Base-by-base conservation (phyloP, 2,329 filamentous ascomycete genomes). In the Trichoderma arundinaceum region DNA sequence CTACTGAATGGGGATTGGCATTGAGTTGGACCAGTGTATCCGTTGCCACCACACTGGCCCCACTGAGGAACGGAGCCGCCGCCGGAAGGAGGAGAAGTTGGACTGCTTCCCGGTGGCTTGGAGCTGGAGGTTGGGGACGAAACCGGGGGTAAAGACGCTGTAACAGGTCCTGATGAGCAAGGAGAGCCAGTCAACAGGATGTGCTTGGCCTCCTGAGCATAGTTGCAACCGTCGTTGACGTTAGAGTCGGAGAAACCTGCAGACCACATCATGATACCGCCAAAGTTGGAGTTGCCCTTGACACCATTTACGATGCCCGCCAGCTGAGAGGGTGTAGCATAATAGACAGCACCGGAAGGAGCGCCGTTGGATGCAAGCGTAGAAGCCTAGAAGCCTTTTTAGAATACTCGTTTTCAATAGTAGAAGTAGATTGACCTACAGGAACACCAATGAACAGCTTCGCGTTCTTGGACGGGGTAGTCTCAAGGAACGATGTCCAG, bases 201-300 rank as follows among this genome's bases (percentile, higher is more conserved):
- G 56, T 53, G 35, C n/a, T 60, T 51, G 2, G 15, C 63, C 15
- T 64, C 51, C 41, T 64, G 72, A 2, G 56, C 77, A 64, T 78
- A 81, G 10, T 72, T 80, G 71, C 78, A 80, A 3, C 76, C 77
- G 65, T 79, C 73, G 59, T 64, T 69, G 41, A 70, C 69, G 41
- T 71, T 71, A 17, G 61, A 72, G 69, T 81, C 79, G 0, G 77
- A 79, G 66, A 78, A 80, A 1, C 77, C 78, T 12, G 79, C 78
- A 35, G 73, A 73, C 78, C 79, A 81, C 75, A 79, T 76, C 78
- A 79, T 78, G 28, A 77, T 68, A 65, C 77, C 77, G 1, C 74
- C 76, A 65, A 78, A 77, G 59, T 73, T 68, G 2, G 66, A 12
- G 4, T 72, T 68, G n/a, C 53, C 66, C 66, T 75, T 76, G 65